Conservation (phyloP, 805 yeast genomes). For the Myxozyma geophila region DNA sequence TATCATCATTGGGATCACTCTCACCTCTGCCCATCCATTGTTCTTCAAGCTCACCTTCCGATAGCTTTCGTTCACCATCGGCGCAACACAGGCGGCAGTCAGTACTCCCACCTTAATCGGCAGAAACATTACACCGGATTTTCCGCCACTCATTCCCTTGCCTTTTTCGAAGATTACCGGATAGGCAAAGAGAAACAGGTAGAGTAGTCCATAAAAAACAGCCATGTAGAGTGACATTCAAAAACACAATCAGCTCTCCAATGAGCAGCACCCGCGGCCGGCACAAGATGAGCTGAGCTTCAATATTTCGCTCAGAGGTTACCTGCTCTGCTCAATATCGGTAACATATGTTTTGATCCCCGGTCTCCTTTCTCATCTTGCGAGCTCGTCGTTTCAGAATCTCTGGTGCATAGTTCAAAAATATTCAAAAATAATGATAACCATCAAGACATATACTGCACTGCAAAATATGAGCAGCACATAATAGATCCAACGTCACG, state of each 20-base stretch:
- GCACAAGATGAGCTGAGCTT: slow-evolving; percentile 68
- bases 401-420: slow-evolving; percentile 64
- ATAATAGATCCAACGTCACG: slow-evolving; percentile 78
- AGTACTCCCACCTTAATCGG: slow-evolving; percentile 77
- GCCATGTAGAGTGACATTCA: slow-evolving; percentile 57
- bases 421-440: slow-evolving; percentile 60
- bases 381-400: slow-evolving; percentile 57
- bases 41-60: slow-evolving; percentile 44
- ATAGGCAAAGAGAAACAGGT: slow-evolving; percentile 63
- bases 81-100: slow-evolving; percentile 52
- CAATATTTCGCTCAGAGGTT: slow-evolving; percentile 66
- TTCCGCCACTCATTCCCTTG: slow-evolving; percentile 57
- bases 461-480: slow-evolving; percentile 66
- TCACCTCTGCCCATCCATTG: slow-evolving; percentile 59
- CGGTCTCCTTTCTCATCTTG: slow-evolving; percentile 56
- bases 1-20: slow-evolving; percentile 63
- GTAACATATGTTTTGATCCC: slow-evolving; percentile 52
- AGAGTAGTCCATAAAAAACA: slow-evolving; percentile 54
- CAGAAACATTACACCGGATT: slow-evolving; percentile 67
- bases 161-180: slow-evolving; percentile 62
- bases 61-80: slow-evolving; percentile 45
- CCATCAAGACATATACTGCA: slow-evolving; percentile 55
- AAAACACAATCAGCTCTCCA: slow-evolving; percentile 51
- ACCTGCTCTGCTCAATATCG: slow-evolving; percentile 75
- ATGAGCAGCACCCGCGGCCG: slow-evolving; percentile 75